A percentile compares a stretch with the other conserved stretches of the same genome.
phyloP scores from a whole-genome alignment of 106 monocot genomes.

The Dendrobium catenatum region DNA sequence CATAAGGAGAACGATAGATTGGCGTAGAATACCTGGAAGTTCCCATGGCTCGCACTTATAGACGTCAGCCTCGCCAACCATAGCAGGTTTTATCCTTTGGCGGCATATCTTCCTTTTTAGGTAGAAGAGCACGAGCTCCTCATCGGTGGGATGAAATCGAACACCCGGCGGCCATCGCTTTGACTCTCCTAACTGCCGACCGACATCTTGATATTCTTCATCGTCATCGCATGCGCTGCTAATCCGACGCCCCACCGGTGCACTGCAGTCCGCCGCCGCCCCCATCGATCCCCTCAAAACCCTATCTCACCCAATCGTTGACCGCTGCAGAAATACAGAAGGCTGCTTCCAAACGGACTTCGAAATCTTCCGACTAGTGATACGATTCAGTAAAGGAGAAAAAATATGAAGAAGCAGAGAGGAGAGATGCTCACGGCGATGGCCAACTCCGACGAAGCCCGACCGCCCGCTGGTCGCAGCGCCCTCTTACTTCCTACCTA shows the following conservation, averaged over 20 bases:
- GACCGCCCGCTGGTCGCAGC: background rate
- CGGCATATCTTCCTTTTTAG: conserved; percentile 86
- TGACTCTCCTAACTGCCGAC: background rate
- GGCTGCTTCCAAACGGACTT: background rate
- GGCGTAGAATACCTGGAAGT: conserved; percentile 52
- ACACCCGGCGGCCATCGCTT: conserved; percentile 71
- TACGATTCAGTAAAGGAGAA: background rate
- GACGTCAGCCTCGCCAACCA: conserved; percentile 77
- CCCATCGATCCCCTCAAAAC: background rate
- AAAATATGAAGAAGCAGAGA: background rate
- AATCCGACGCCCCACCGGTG: background rate
- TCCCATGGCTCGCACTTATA: conserved; percentile 92
- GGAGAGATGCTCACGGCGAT: background rate
- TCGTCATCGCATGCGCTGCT: background rate
- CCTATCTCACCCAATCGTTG: conserved; percentile 1
- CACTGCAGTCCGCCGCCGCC: background rate
- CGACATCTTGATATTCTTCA: background rate
- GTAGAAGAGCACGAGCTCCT: conserved; percentile 90
- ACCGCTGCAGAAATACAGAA: background rate
- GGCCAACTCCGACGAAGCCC: background rate
- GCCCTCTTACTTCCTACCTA: background rate
- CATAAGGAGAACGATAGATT: background rate
- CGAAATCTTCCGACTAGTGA: background rate
- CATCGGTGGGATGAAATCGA: conserved; percentile 96
- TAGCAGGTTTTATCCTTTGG: conserved; percentile 26